A percentile compares a stretch with the other conserved stretches of the same genome.
Evolutionary conservation across 2,329 filamentous ascomycete species (phyloP).

Genomic region (Xylariales sp.): DNA sequence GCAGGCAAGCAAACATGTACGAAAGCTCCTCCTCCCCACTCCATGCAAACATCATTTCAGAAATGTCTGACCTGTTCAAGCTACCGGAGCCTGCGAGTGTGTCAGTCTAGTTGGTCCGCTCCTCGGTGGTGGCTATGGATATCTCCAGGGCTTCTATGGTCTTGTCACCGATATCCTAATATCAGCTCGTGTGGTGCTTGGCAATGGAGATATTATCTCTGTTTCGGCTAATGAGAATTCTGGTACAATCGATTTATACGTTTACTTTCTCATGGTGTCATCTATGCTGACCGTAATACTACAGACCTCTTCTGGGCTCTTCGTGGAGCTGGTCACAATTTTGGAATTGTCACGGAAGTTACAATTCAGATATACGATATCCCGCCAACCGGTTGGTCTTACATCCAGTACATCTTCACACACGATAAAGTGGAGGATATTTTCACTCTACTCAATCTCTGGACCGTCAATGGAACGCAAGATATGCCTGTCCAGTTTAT

Average conservation of each 20-base stretch:
- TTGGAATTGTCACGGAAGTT: slow-evolving; percentile 6
- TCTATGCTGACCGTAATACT: no score
- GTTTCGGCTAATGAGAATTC: not conserved
- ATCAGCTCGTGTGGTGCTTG: slow-evolving; percentile 34
- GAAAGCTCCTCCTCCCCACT: no score
- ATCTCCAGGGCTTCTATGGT: slow-evolving; percentile 35
- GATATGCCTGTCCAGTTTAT: slow-evolving; percentile 6
- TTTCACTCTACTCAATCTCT: slow-evolving; percentile 5
- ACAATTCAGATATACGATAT: slow-evolving; percentile 2
- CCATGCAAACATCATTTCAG: not conserved
- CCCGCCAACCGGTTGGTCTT: slow-evolving; percentile 7
- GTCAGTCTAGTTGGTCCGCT: slow-evolving; percentile 40
- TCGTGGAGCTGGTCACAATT: slow-evolving; percentile 27
- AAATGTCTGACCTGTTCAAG: slow-evolving; percentile 15
- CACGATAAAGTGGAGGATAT: slow-evolving; percentile 11
- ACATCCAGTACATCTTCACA: slow-evolving; percentile 6
- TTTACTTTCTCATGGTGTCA: no score
- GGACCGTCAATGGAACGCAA: not conserved
- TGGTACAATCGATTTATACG: not conserved
- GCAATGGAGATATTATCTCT: slow-evolving; percentile 24
- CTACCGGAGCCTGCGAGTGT: slow-evolving; percentile 49
- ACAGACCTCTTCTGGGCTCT: slow-evolving; percentile 52
- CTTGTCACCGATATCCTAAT: slow-evolving; percentile 36
- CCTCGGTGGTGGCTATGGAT: slow-evolving; percentile 40
- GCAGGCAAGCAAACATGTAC: slow-evolving; percentile 45